phyloP scores from a whole-genome alignment of 768 basidiomycete genomes.

The Psilocybe sp. region DNA sequence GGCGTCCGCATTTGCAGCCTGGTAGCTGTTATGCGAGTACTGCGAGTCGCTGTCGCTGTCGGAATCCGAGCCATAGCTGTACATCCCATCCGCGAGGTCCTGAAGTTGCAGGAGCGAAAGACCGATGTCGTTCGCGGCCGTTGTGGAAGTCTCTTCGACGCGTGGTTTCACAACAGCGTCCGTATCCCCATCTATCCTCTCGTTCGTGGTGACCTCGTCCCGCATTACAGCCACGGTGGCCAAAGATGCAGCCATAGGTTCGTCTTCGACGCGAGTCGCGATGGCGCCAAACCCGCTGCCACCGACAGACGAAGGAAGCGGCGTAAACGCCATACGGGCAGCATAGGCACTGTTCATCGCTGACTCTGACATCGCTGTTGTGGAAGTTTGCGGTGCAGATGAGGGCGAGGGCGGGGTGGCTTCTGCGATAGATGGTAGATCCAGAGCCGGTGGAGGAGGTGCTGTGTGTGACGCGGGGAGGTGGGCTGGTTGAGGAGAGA shows the following conservation, averaged over 20 bases:
- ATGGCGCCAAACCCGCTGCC: constrained; percentile 22
- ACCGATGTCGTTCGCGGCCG: constrained; percentile 64
- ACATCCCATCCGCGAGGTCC: constrained; percentile 38
- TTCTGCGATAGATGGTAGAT: neutral
- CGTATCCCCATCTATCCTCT: too few species aligned
- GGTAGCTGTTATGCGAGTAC: neutral
- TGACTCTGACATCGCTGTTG: neutral
- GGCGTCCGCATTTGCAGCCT: too few species aligned
- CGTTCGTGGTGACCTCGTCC: too few species aligned
- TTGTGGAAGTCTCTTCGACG: too few species aligned
- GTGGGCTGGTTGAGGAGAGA: too few species aligned
- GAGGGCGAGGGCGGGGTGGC: neutral
- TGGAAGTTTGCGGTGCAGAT: neutral
- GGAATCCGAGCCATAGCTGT: constrained; percentile 21
- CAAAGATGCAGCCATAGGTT: too few species aligned
- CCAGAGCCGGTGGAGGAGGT: neutral
- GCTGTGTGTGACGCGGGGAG: neutral
- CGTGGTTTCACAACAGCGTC: too few species aligned
- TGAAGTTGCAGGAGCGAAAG: constrained; percentile 52
- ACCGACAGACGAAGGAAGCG: constrained; percentile 21
- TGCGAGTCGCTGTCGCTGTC: constrained; percentile 19
- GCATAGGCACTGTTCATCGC: neutral
- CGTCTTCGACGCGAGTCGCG: constrained; percentile 48
- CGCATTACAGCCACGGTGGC: too few species aligned
- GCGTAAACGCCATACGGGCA: constrained; percentile 17